Conservation (phyloP, 2,329 filamentous ascomycete genomes). For the Colletotrichum scovillei region DNA sequence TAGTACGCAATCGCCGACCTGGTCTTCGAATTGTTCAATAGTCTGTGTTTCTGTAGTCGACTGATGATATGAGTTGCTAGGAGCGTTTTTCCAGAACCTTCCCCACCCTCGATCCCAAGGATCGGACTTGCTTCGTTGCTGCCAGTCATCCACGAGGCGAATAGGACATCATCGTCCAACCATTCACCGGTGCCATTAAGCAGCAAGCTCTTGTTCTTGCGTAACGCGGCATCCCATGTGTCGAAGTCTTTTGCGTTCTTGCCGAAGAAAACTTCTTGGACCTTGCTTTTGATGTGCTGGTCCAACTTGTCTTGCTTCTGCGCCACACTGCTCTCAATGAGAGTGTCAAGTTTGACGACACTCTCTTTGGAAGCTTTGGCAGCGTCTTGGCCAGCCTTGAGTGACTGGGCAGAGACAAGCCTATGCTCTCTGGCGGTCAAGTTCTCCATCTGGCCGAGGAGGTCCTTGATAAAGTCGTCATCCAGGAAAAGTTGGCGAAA, state of each 20-base stretch:
- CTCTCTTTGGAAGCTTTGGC: too few relatives aligned
- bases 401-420: too few relatives aligned
- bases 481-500: background rate
- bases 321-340: too few relatives aligned
- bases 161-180: background rate
- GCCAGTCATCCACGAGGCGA: background rate
- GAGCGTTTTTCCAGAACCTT: background rate
- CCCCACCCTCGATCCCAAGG: background rate
- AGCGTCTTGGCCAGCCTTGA: too few relatives aligned
- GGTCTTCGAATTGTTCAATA: background rate
- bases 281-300: too few relatives aligned
- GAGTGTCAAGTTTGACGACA: too few relatives aligned
- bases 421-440: too few relatives aligned
- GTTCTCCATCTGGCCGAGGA: too few relatives aligned
- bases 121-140: background rate
- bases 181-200: background rate
- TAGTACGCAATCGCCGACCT: background rate
- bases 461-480: background rate
- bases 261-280: too few relatives aligned
- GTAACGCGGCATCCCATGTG: too few relatives aligned
- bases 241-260: too few relatives aligned
- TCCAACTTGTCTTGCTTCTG: too few relatives aligned
- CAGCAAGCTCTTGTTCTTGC: background rate
- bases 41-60: background rate
- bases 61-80: background rate